phyloP scores from a whole-genome alignment of 441 rosid genomes.

The Syzygium malaccense region DNA sequence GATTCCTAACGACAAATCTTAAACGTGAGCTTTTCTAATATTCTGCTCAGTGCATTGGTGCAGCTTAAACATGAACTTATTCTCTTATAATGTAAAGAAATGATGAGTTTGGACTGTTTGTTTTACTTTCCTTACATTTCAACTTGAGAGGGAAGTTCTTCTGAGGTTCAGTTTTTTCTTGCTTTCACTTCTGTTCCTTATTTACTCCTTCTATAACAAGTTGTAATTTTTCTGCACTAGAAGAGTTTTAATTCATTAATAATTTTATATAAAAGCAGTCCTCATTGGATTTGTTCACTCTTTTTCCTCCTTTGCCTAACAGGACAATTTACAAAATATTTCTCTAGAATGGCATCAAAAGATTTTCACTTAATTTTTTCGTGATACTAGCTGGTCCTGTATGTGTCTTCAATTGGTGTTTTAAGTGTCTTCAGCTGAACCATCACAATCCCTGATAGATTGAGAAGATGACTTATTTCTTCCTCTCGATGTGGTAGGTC shows the following conservation, averaged over 20 bases:
- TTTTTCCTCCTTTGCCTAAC: background rate
- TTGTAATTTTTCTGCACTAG: background rate
- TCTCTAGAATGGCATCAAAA: background rate
- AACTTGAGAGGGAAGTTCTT: background rate
- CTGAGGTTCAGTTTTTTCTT: background rate
- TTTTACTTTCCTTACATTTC: background rate
- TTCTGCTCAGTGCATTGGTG: background rate
- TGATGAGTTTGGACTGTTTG: background rate
- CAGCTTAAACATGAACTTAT: background rate
- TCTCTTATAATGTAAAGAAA: background rate
- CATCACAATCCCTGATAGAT: background rate
- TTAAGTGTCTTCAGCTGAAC: background rate
- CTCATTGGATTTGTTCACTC: background rate
- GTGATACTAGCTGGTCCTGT: background rate
- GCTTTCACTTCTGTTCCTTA: background rate
- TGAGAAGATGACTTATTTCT: background rate
- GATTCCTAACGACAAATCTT: background rate
- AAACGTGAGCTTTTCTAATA: background rate
- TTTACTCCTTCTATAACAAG: background rate
- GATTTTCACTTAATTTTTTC: background rate
- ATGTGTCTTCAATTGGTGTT: background rate
- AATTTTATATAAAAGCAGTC: background rate
- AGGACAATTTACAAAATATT: background rate
- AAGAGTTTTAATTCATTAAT: background rate
- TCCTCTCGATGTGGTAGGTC: constrained; percentile 43